These are phyloP conservation scores for Eruca vesicaria DNA, from an alignment of 441 rosid genomes.

Conservation along the genomic window DNA sequence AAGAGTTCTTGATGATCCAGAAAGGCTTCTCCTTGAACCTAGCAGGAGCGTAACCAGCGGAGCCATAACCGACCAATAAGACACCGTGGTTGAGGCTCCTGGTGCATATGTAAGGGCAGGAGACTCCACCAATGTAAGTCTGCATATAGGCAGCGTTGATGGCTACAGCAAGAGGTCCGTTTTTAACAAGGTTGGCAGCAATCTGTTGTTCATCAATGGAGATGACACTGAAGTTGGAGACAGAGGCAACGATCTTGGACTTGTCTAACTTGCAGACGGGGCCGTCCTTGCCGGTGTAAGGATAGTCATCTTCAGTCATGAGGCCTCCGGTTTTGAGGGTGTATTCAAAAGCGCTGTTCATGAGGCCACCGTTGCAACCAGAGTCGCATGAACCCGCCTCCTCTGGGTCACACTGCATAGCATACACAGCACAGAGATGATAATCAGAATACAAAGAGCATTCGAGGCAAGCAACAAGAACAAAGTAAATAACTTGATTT, in stretches of 20 bases:
- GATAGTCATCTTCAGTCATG: slow-evolving; percentile 88
- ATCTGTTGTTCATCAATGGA: slow-evolving; percentile 90
- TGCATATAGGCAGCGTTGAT: slow-evolving; percentile 94
- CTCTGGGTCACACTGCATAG: slow-evolving; percentile 90
- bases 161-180: slow-evolving; percentile 82
- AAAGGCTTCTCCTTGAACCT: slow-evolving; percentile 87
- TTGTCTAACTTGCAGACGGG: slow-evolving; percentile 77
- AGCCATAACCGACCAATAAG: slow-evolving; percentile 78
- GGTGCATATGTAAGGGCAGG: slow-evolving; percentile 88
- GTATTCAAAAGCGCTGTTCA: slow-evolving; percentile 95
- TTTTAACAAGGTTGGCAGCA: slow-evolving; percentile 85
- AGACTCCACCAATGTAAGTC: slow-evolving; percentile 86
- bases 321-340: slow-evolving; percentile 88
- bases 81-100: slow-evolving; percentile 89
- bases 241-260: slow-evolving; percentile 72
- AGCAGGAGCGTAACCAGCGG: slow-evolving; percentile 76
- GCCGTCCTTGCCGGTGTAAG: slow-evolving; percentile 79
- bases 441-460: too few species aligned
- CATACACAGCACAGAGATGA: neutral
- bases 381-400: slow-evolving; percentile 80
- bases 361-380: slow-evolving; percentile 92
- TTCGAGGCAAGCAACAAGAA: too few species aligned
- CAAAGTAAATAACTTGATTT: too few species aligned
- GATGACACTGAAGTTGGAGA: slow-evolving; percentile 85
- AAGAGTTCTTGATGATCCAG: slow-evolving; percentile 96